These are phyloP conservation scores for Mycena galopus DNA, from an alignment of 768 basidiomycete genomes.

Conservation along the genomic window DNA sequence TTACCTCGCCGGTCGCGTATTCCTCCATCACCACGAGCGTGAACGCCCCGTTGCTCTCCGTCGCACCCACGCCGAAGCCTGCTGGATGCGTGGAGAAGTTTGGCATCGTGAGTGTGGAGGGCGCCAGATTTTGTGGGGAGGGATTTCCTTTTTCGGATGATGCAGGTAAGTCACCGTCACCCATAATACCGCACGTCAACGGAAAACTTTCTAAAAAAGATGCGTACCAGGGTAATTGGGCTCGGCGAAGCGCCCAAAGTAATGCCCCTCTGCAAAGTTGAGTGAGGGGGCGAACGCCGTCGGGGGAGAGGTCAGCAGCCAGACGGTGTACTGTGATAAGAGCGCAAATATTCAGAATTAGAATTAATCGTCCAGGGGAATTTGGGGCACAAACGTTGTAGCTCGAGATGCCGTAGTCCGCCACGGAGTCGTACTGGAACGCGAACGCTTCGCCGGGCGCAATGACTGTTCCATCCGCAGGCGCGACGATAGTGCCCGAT, in stretches of 20 bases:
- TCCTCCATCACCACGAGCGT: conserved; percentile 58
- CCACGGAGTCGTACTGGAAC: conserved; percentile 53
- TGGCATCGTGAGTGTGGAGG: conserved; percentile 58
- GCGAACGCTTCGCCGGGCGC: conserved; percentile 56
- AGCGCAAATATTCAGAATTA: not conserved
- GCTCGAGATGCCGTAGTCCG: conserved; percentile 58
- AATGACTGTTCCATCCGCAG: conserved; percentile 49
- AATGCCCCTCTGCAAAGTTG: conserved; percentile 54
- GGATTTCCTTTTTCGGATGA: conserved; percentile 51
- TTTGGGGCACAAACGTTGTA: conserved; percentile 40
- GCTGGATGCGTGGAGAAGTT: conserved; percentile 56
- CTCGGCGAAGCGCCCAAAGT: conserved; percentile 58
- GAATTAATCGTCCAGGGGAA: not conserved
- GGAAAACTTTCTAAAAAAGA: not conserved
- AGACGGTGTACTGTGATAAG: conserved; percentile 51
- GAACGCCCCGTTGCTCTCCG: conserved; percentile 48
- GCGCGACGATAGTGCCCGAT: conserved; percentile 39
- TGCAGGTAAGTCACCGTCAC: not conserved
- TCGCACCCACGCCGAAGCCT: conserved; percentile 53
- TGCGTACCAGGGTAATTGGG: conserved; percentile 58
- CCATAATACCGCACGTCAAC: not conserved
- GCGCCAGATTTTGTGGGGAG: conserved; percentile 52
- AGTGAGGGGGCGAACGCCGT: conserved; percentile 41
- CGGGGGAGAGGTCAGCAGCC: conserved; percentile 51
- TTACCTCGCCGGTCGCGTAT: conserved; percentile 52